A percentile compares a stretch with the other conserved stretches of the same genome.
Conservation (phyloP, 345 rosid genomes). For the Euphorbia pulcherrima region DNA sequence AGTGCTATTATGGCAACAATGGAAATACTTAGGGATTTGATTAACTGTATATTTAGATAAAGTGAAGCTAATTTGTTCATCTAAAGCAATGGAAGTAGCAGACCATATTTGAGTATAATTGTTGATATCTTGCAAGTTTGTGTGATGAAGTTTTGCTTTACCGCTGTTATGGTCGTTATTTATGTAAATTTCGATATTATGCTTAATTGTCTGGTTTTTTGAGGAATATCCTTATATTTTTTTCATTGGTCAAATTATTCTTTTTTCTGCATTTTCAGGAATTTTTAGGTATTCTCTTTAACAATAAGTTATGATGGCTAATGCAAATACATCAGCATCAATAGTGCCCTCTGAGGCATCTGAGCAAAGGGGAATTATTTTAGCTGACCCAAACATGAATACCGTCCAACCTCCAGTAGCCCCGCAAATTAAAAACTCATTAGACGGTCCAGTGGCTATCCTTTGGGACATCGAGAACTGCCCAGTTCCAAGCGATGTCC, state of each 20-base stretch:
- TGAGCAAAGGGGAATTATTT: slow-evolving; percentile 2
- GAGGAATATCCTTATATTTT: background rate
- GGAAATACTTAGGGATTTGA: background rate
- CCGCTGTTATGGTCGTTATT: background rate
- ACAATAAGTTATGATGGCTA: slow-evolving; percentile 13
- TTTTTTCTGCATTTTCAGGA: slow-evolving; percentile 1
- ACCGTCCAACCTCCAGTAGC: slow-evolving; percentile 25
- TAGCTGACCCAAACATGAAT: slow-evolving; percentile 32
- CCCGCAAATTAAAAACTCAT: slow-evolving; percentile 34
- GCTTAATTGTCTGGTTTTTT: background rate
- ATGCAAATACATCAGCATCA: slow-evolving; percentile 16
- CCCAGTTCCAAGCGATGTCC: slow-evolving; percentile 83
- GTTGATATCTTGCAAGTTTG: background rate
- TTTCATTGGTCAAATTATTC: background rate
- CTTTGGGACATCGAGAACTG: slow-evolving; percentile 98
- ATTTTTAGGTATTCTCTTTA: background rate
- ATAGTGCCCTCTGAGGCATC: slow-evolving; percentile 10
- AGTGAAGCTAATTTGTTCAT: background rate
- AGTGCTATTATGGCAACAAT: background rate
- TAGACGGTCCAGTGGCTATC: slow-evolving; percentile 71
- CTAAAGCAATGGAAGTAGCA: background rate
- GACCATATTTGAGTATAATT: background rate
- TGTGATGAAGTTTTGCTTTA: background rate
- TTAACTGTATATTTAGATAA: background rate
- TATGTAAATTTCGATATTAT: background rate